These are phyloP conservation scores for Thermothelomyces thermophilus DNA, from an alignment of 2,329 filamentous ascomycete species.

Conservation along the genomic window DNA sequence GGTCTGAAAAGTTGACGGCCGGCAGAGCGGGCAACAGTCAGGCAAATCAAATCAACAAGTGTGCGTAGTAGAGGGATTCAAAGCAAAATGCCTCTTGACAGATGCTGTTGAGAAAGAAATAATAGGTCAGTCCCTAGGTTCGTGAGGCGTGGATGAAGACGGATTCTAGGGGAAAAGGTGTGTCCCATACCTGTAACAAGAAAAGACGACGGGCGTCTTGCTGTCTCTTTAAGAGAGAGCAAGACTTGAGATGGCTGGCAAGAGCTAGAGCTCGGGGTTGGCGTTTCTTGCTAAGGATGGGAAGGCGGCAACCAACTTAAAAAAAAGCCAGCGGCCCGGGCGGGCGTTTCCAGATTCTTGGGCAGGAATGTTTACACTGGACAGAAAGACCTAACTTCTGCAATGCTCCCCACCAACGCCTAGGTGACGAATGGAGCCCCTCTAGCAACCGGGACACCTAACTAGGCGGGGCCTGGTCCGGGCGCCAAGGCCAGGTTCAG, in stretches of 20 bases:
- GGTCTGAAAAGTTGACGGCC: conserved; percentile 3
- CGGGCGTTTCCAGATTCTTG: conserved; percentile 7
- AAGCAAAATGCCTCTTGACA: conserved; percentile 12
- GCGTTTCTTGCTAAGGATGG: not conserved
- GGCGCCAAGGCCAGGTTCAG: not conserved
- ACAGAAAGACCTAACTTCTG: conserved; percentile 12
- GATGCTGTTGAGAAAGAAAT: conserved; percentile 10
- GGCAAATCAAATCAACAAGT: conserved; percentile 10
- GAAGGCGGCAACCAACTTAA: conserved; percentile 10
- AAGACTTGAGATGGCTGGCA: not conserved
- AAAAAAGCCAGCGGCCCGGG: not conserved
- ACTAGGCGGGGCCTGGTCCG: conserved; percentile 4
- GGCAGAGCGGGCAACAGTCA: not conserved
- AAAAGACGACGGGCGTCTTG: conserved; percentile 8
- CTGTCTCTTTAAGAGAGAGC: not conserved
- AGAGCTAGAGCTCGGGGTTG: not conserved
- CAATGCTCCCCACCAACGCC: conserved; percentile 11
- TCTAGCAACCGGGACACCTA: conserved; percentile 21
- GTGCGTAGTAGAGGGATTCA: conserved; percentile 1
- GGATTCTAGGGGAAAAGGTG: not conserved
- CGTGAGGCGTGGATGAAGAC: conserved; percentile 1
- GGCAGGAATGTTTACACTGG: conserved; percentile 22
- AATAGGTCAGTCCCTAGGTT: conserved; percentile 16
- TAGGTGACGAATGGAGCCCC: conserved; percentile 17
- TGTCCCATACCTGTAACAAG: conserved; percentile 19